Evolutionary conservation across 1,284 basidiomycete species (phyloP).

Genomic region (Trichosporon inkin): DNA sequence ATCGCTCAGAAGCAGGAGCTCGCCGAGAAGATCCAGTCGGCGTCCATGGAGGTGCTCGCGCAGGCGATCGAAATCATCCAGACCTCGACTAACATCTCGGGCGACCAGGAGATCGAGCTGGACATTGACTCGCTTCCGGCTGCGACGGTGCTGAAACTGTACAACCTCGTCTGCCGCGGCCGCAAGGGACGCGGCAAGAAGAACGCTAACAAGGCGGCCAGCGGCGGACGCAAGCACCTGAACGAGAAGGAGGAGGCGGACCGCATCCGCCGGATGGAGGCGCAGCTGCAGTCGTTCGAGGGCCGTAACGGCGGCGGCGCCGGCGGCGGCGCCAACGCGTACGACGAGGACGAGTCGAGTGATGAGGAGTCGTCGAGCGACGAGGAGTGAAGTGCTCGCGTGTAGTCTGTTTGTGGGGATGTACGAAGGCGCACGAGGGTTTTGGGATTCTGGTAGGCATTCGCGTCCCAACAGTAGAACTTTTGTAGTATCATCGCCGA

Average conservation of each 20-base stretch:
- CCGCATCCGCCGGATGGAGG: slow-evolving; percentile 81
- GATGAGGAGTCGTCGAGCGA: slow-evolving; percentile 46
- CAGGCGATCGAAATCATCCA: slow-evolving; percentile 88
- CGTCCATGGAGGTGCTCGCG: slow-evolving; percentile 72
- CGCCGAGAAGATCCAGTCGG: slow-evolving; percentile 78
- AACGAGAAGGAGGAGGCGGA: slow-evolving; percentile 54
- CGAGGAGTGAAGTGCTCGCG: slow-evolving; percentile 32
- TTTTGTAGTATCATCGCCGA: slow-evolving; percentile 7
- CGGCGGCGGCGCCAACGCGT: slow-evolving; percentile 27
- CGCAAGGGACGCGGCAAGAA: slow-evolving; percentile 33
- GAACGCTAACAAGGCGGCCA: slow-evolving; percentile 19
- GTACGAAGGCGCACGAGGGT: neutral
- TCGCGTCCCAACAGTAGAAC: slow-evolving; percentile 5
- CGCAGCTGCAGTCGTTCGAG: slow-evolving; percentile 49
- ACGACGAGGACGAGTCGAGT: slow-evolving; percentile 34
- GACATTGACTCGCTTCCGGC: slow-evolving; percentile 87
- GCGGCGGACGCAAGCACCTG: slow-evolving; percentile 71
- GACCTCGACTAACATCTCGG: slow-evolving; percentile 77
- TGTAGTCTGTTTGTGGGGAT: neutral
- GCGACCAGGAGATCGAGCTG: slow-evolving; percentile 91
- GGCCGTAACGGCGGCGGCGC: slow-evolving; percentile 16
- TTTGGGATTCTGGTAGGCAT: slow-evolving; percentile 4
- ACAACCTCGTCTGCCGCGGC: slow-evolving; percentile 80
- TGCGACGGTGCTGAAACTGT: slow-evolving; percentile 77
- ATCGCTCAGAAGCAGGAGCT: slow-evolving; percentile 95